Evolutionary conservation across 2,329 filamentous ascomycete species (phyloP), one percentile per base, ranked within the genome.

Genomic region (Penicillium sp.): DNA sequence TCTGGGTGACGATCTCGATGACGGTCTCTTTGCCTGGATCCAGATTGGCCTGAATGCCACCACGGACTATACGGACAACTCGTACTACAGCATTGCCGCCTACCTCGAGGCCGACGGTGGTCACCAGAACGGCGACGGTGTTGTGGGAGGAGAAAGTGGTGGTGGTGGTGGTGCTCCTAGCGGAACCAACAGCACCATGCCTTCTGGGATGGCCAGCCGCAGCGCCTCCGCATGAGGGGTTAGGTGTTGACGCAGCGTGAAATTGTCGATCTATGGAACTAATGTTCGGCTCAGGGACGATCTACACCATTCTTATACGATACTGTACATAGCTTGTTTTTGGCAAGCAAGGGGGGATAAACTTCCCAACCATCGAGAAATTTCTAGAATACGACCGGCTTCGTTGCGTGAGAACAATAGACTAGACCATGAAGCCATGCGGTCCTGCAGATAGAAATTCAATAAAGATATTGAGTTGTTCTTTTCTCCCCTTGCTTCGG

Each of bases 11-110:
- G 73, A 76, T 22, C 70, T 84, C 22, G 68, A 75, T 12, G 81
- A 83, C 62, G 81, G 82, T 19, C 68, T 84, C 28, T 78, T 83
- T 40, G 81, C 79, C 13, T 84, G 81, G 81, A 83, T 84, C 63
- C 77, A 79, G 62, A 78, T 83, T 30, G 81, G 81, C 37, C 77
- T 83, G 64, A 81, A 83, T 63, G 68, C 67, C 17, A 80, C 77
- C 0, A 77, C 76, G 0, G 65, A 68, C 45, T 68, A 63, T 45
- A 66, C 64, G 4, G 64, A 68, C 53, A 59, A 68, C 60, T 67
- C 62, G 3, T 68, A 68, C 50, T 67, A 69, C 51, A 65, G 58
- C 40, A 68, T 69, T 53, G 67, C 67, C 1, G 64, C 64, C 9
- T 68, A 65, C 49, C 44, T 65, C 42, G 58, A 67, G 57, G 62